These are phyloP conservation scores for Hypoxylon sp. DNA, from an alignment of 2,329 filamentous ascomycete species.

Conservation along the genomic window DNA sequence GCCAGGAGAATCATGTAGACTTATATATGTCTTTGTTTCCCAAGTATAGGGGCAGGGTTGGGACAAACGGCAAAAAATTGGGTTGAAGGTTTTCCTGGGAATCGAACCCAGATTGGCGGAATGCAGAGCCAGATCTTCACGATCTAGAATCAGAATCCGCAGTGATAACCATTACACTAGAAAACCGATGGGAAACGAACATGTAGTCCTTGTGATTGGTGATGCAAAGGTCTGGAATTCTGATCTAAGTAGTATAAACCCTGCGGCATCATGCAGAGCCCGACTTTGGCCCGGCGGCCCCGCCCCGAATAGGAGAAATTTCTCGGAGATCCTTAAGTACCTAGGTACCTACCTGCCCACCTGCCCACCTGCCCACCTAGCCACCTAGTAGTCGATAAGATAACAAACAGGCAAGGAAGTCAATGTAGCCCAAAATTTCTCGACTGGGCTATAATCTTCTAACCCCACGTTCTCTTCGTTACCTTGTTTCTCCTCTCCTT, in stretches of 20 bases:
- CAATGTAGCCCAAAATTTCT: slow-evolving; percentile 24
- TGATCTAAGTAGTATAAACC: too few species aligned
- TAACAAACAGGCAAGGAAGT: slow-evolving; percentile 23
- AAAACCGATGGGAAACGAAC: slow-evolving; percentile 28
- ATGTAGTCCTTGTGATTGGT: neutral
- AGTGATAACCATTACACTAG: slow-evolving; percentile 48
- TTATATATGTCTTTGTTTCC: too few species aligned
- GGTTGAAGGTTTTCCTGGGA: slow-evolving; percentile 44
- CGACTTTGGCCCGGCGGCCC: too few species aligned
- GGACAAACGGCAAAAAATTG: neutral
- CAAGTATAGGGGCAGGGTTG: neutral
- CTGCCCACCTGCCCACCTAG: too few species aligned
- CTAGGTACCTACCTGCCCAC: too few species aligned
- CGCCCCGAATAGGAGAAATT: slow-evolving; percentile 22
- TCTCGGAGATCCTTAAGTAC: neutral
- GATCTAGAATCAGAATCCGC: slow-evolving; percentile 43
- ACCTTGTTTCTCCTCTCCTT: neutral
- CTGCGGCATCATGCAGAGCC: too few species aligned
- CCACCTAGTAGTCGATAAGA: slow-evolving; percentile 20
- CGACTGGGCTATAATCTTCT: slow-evolving; percentile 7
- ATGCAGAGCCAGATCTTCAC: too few species aligned
- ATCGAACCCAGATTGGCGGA: slow-evolving; percentile 49
- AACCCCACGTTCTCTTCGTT: slow-evolving; percentile 12
- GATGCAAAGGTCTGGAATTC: neutral
- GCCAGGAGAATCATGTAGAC: too few species aligned